Conservation (phyloP, 129 eudicot genomes). For the Flaveria trinervia region DNA sequence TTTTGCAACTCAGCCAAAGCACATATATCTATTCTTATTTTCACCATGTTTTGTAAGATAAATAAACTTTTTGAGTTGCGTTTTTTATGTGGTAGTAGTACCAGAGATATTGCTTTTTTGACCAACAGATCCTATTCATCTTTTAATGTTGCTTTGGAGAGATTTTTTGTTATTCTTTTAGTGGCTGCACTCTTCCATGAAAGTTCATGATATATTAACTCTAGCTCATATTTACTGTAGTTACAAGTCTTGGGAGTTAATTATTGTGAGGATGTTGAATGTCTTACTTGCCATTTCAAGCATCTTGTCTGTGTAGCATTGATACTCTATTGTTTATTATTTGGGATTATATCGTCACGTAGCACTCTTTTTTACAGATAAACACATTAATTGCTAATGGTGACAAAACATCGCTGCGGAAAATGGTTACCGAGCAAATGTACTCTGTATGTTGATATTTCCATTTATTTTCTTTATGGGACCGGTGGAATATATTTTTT, state of each 20-base stretch:
- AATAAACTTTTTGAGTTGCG: neutral
- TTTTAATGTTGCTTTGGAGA: neutral
- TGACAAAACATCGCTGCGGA: constrained; percentile 74
- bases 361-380: constrained; percentile 51
- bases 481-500: constrained; percentile 19
- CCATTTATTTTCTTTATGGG: constrained; percentile 19
- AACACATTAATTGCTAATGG: constrained; percentile 73
- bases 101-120: neutral
- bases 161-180: neutral
- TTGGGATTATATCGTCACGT: constrained; percentile 7
- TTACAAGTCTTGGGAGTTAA: neutral
- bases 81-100: neutral
- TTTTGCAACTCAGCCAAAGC: neutral
- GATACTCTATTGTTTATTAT: constrained; percentile 14
- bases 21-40: neutral
- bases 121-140: neutral
- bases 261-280: neutral
- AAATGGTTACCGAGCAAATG: constrained; percentile 83
- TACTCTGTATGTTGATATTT: constrained; percentile 70
- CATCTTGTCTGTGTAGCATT: neutral
- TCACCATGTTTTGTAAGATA: neutral
- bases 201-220: neutral
- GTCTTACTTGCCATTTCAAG: neutral
- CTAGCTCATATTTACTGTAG: neutral
- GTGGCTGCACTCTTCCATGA: neutral